Conservation (phyloP, 202 grass and related monocot species). For the Bolboschoenoplectus hybrid region DNA sequence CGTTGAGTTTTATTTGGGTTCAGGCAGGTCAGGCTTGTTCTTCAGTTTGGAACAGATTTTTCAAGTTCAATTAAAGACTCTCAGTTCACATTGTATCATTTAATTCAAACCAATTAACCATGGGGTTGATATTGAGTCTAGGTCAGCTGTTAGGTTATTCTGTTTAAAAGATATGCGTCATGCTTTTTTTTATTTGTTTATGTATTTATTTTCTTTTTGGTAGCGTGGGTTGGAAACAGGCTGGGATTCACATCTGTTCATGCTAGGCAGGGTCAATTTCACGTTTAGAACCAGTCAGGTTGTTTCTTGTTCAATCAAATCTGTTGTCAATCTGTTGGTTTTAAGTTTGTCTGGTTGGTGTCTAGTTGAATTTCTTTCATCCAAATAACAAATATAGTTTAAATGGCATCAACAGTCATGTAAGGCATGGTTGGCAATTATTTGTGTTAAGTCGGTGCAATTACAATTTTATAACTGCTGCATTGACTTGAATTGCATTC, state of each 20-base stretch:
- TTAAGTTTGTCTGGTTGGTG: neutral
- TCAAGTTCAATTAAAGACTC: slow-evolving; percentile 11
- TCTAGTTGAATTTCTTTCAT: slow-evolving; percentile 10
- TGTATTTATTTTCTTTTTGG: slow-evolving; percentile 21
- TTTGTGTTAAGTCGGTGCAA: neutral
- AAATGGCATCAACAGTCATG: neutral
- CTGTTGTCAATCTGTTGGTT: neutral
- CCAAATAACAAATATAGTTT: slow-evolving; percentile 21
- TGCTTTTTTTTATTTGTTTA: neutral
- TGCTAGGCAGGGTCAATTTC: slow-evolving; percentile 24
- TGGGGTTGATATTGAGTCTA: neutral
- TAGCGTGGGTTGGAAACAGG: neutral
- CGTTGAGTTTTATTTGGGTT: neutral
- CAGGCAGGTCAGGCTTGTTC: neutral
- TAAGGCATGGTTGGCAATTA: neutral
- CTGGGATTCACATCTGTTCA: slow-evolving; percentile 10
- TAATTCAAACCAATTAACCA: neutral
- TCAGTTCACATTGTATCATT: neutral
- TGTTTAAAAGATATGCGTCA: neutral
- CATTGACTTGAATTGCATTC: neutral
- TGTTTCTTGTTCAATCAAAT: slow-evolving; percentile 15
- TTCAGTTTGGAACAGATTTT: neutral
- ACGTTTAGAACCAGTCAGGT: neutral
- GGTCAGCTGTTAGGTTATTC: neutral
- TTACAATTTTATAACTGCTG: neutral